Evolutionary conservation across 169 alveolate species (phyloP).

Genomic region (Perkinsus chesapeaki): DNA sequence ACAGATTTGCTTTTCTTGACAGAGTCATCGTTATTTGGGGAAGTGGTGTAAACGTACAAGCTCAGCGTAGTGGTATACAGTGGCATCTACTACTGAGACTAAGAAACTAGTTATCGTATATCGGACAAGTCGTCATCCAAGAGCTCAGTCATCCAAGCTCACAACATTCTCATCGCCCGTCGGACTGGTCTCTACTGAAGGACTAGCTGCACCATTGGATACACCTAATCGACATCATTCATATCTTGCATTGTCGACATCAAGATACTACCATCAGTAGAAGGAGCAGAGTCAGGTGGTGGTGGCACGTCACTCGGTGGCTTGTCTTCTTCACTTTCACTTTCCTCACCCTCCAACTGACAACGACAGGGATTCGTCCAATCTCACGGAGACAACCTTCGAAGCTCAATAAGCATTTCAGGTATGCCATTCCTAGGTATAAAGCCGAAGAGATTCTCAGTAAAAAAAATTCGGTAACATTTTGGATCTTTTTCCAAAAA

Average conservation of each 20-base stretch:
- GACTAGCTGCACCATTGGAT: neutral
- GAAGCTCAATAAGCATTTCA: neutral
- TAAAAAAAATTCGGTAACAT: too few species aligned
- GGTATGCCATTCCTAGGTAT: too few species aligned
- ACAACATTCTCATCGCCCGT: neutral
- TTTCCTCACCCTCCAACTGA: neutral
- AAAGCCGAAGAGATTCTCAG: too few species aligned
- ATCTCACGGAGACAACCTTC: neutral
- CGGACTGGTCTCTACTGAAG: neutral
- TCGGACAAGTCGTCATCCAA: neutral
- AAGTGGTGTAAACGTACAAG: neutral
- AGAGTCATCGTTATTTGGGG: neutral
- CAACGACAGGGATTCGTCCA: neutral
- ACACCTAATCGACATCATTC: neutral
- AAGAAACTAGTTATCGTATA: neutral
- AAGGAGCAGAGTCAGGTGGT: neutral
- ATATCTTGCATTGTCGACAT: neutral
- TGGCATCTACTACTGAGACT: neutral
- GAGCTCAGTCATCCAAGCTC: neutral
- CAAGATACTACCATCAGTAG: neutral
- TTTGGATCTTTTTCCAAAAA: too few species aligned
- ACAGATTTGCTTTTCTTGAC: neutral
- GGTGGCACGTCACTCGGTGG: neutral
- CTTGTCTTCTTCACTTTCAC: neutral
- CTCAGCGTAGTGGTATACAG: neutral